Evolutionary conservation across 345 rosid species (phyloP), one percentile per base, ranked within the genome.

Genomic region (Corymbia maculata): DNA sequence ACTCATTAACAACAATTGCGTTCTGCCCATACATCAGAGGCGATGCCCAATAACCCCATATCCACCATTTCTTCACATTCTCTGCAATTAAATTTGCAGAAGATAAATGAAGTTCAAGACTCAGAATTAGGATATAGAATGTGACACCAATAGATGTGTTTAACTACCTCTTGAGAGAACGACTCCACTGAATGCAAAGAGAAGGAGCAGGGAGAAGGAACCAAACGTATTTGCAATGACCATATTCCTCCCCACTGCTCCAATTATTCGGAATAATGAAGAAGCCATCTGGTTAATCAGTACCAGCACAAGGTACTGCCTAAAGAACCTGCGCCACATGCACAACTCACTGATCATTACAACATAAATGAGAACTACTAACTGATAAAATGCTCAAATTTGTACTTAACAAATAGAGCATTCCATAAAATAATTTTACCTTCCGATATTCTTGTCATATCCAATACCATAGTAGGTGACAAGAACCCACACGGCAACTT

Each of bases 11-110:
- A 1, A 89, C 88, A 4, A 94, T 42, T 70, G 97, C 95, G 3
- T 93, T 94, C 59, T 93, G 95, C 50, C 90, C 95, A 42, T 95
- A 95, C 96, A 94, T 95, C 89, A 95, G 1, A 12, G 98, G 98
- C 8, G 98, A 95, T 52, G 91, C 26, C 98, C 98, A 95, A 88
- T 89, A 95, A 36, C 93, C 96, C 97, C 96, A 95, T n/a, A 91
- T 88, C 93, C 94, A 90, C 98, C 98, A 95, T 84, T 93, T 88
- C 86, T 95, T 94, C 12, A 94, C 89, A 87, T 93, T 66, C 59
- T 90, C 95, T 95, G 92, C 42, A 17, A 45, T 64, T 85, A 49
- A 85, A 88, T 22, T 19, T 3, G 49, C 2, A 13, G 52, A 10
- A 85, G 36, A 53, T 64, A 82, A 44, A 13, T 85, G 59, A 51